Percentiles rank a stretch among this genome's conserved stretches.
phyloP scores from a whole-genome alignment of 441 rosid genomes.

The Croton setiger region DNA sequence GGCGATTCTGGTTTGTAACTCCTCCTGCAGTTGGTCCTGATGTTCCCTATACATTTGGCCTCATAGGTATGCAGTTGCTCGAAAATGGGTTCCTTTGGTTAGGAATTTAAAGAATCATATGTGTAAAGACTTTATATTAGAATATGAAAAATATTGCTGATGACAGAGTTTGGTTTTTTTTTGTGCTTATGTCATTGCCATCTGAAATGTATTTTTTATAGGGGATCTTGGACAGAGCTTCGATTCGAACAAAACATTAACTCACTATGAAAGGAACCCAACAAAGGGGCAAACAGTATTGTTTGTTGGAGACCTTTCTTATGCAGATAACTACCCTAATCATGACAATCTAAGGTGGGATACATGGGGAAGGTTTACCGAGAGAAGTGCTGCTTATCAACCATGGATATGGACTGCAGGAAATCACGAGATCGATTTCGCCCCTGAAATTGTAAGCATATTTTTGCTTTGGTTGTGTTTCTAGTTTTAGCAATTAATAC shows the following conservation, averaged over 20 bases:
- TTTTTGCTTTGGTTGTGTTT: not conserved
- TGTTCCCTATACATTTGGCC: constrained; percentile 85
- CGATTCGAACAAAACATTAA: constrained; percentile 73
- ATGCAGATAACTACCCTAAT: constrained; percentile 65
- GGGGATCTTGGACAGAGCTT: constrained; percentile 91
- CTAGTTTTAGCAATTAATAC: no score
- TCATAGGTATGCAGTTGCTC: constrained; percentile 51
- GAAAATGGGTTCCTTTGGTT: not conserved
- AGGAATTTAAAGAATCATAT: not conserved
- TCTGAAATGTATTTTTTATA: constrained; percentile 26
- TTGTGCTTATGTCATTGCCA: not conserved
- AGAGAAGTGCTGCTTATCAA: constrained; percentile 77
- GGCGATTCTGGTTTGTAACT: constrained; percentile 73
- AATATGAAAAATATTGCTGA: not conserved
- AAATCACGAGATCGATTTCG: constrained; percentile 81
- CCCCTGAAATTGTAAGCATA: constrained; percentile 52
- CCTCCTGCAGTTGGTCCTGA: constrained; percentile 84
- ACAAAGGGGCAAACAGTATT: constrained; percentile 64
- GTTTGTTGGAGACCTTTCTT: constrained; percentile 80
- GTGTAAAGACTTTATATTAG: no score
- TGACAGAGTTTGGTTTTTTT: not conserved
- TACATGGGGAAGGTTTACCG: constrained; percentile 74
- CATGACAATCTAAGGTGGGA: constrained; percentile 79
- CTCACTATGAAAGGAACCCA: constrained; percentile 68
- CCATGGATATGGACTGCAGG: constrained; percentile 93